Conservation (phyloP, 2,329 filamentous ascomycete species). For the Didymella lethalis region DNA sequence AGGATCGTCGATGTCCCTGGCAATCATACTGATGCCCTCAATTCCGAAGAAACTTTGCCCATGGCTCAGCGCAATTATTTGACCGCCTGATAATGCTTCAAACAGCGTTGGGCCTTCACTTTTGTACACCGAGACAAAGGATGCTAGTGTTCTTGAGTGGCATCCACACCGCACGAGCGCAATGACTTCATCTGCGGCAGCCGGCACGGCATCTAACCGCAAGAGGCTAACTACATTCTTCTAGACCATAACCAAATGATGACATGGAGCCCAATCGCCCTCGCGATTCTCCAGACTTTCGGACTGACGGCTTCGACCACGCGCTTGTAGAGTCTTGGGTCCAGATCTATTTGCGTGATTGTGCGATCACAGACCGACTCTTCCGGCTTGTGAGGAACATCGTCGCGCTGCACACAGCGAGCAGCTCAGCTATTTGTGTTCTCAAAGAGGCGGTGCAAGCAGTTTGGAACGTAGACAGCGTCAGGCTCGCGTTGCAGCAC, state of each 20-base stretch:
- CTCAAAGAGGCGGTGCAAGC: slow-evolving; percentile 6
- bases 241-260: slow-evolving; percentile 42
- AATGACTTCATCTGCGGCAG: slow-evolving; percentile 21
- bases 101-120: background rate
- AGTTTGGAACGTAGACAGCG: slow-evolving; percentile 17
- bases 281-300: slow-evolving; percentile 35
- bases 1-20: slow-evolving; percentile 17
- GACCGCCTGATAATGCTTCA: background rate
- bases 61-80: background rate
- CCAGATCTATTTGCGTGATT: slow-evolving; percentile 19
- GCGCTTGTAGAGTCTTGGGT: slow-evolving; percentile 20
- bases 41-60: background rate
- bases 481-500: slow-evolving; percentile 18
- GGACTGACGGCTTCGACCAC: slow-evolving; percentile 29
- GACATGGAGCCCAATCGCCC: slow-evolving; percentile 39
- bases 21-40: slow-evolving; percentile 4
- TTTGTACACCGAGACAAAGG: background rate
- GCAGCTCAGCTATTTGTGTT: slow-evolving; percentile 13
- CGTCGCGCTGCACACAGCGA: background rate
- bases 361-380: slow-evolving; percentile 16
- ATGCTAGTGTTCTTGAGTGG: slow-evolving; percentile 5
- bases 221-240: slow-evolving; percentile 21
- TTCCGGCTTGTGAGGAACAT: slow-evolving; percentile 10
- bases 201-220: slow-evolving; percentile 22
- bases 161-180: slow-evolving; percentile 17